Evolutionary conservation across 352 stramenopile genomes (phyloP).

Genomic region (Pythium biforme): DNA sequence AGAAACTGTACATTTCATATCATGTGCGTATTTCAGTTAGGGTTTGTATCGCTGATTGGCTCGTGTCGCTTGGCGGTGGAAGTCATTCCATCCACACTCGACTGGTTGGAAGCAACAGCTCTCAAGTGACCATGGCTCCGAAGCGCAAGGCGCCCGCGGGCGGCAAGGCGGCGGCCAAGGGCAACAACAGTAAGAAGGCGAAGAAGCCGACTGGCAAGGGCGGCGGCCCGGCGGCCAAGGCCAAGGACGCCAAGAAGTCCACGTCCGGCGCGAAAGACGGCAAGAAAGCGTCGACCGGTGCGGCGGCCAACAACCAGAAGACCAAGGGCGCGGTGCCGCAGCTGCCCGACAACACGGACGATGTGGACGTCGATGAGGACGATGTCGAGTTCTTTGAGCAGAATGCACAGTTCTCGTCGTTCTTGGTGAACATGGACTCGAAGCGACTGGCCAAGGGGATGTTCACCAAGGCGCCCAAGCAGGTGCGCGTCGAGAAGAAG

Average conservation of each 20-base stretch:
- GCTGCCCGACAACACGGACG: constrained; percentile 39
- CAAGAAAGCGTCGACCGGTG: not conserved
- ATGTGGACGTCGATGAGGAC: constrained; percentile 74
- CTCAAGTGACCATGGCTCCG: not conserved
- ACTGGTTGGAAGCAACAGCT: constrained; percentile 2
- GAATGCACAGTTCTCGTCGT: constrained; percentile 68
- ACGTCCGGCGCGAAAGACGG: not conserved
- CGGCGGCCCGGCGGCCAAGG: not conserved
- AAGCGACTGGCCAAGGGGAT: constrained; percentile 48
- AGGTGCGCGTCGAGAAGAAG: constrained; percentile 30
- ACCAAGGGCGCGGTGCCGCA: constrained; percentile 30
- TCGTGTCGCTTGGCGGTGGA: constrained; percentile 7
- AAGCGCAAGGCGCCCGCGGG: not conserved
- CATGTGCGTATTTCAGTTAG: constrained; percentile 15
- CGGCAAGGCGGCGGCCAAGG: constrained; percentile 14
- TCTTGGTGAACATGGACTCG: constrained; percentile 78
- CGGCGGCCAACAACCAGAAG: constrained; percentile 7
- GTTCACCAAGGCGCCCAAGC: constrained; percentile 38
- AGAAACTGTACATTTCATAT: constrained; percentile 16
- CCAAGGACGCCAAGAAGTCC: constrained; percentile 18
- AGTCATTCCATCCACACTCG: not conserved
- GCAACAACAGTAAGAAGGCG: not conserved
- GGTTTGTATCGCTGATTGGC: constrained; percentile 17
- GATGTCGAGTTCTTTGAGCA: constrained; percentile 77
- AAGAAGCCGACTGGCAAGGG: constrained; percentile 5